phyloP scores from a whole-genome alignment of 768 basidiomycete species.

The Tylopilus sp. region DNA sequence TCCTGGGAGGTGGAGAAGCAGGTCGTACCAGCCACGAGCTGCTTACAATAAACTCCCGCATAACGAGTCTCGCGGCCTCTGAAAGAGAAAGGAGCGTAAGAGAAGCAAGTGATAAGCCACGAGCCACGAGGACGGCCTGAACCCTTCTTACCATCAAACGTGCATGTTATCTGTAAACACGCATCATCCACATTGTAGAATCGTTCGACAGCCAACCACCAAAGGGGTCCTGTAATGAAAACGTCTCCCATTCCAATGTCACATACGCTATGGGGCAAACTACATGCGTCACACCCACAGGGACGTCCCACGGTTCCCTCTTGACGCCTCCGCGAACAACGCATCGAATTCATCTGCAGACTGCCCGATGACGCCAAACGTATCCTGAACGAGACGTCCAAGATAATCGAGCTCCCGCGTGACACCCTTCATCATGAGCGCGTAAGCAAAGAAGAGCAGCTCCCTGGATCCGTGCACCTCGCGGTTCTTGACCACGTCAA shows the following conservation, averaged over 20 bases:
- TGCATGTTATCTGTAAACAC: conserved; percentile 3
- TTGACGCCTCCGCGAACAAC: conserved; percentile 46
- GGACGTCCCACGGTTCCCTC: not conserved
- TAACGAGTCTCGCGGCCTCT: too few species aligned
- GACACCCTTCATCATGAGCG: conserved; percentile 90
- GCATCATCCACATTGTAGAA: conserved; percentile 12
- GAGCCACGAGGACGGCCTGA: conserved; percentile 10
- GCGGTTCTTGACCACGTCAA: conserved; percentile 86
- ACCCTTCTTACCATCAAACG: conserved; percentile 3
- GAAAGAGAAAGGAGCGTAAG: not conserved
- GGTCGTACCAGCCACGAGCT: not conserved
- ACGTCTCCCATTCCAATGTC: conserved; percentile 7
- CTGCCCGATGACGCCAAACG: conserved; percentile 91
- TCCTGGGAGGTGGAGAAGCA: not conserved
- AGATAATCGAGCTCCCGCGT: conserved; percentile 84
- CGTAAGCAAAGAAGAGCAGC: conserved; percentile 91
- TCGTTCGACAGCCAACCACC: not conserved
- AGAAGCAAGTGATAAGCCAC: conserved; percentile 1
- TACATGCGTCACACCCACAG: conserved; percentile 15
- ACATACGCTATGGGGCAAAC: not conserved
- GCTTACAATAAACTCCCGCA: too few species aligned
- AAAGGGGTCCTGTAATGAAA: not conserved
- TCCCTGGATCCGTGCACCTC: conserved; percentile 80
- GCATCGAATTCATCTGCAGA: conserved; percentile 78
- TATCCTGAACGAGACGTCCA: conserved; percentile 76